Evolutionary conservation across 495 filamentous ascomycete species (phyloP).

Genomic region (Cetradonia linearis): DNA sequence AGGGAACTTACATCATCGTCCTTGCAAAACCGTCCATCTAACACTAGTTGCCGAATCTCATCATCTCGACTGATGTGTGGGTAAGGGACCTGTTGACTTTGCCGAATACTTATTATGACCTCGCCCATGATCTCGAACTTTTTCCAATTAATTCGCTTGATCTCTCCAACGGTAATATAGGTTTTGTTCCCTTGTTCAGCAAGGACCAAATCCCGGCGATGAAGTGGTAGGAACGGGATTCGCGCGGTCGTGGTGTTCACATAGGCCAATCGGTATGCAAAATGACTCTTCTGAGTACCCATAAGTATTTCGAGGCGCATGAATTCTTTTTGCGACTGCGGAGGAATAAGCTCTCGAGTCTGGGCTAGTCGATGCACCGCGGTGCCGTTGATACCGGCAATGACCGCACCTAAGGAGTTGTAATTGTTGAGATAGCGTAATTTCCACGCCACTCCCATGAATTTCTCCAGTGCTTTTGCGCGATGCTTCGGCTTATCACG

Average conservation of each 20-base stretch:
- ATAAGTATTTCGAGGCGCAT: slow-evolving; percentile 85
- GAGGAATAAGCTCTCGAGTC: slow-evolving; percentile 66
- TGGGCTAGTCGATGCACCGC: slow-evolving; percentile 77
- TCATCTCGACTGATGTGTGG: slow-evolving; percentile 56
- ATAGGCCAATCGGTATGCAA: slow-evolving; percentile 91
- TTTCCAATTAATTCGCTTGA: slow-evolving; percentile 85
- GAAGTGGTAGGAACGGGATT: slow-evolving; percentile 91
- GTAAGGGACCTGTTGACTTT: slow-evolving; percentile 80
- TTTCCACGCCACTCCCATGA: slow-evolving; percentile 75
- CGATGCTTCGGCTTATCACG: slow-evolving; percentile 95
- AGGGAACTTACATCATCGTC: slow-evolving; percentile 39
- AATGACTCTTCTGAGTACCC: slow-evolving; percentile 82
- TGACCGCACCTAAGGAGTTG: slow-evolving; percentile 82
- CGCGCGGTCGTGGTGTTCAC: slow-evolving; percentile 82
- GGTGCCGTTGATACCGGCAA: slow-evolving; percentile 84
- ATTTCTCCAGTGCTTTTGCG: slow-evolving; percentile 80
- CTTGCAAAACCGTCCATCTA: slow-evolving; percentile 51
- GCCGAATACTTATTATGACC: slow-evolving; percentile 78
- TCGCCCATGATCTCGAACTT: slow-evolving; percentile 97
- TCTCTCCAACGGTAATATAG: slow-evolving; percentile 60
- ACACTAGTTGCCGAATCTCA: slow-evolving; percentile 54
- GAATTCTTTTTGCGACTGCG: slow-evolving; percentile 64
- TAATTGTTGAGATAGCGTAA: slow-evolving; percentile 92
- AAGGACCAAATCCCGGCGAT: slow-evolving; percentile 76
- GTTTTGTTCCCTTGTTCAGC: slow-evolving; percentile 90